phyloP scores from a whole-genome alignment of 257 asterid genomes.

The Nicotiana paniculata region DNA sequence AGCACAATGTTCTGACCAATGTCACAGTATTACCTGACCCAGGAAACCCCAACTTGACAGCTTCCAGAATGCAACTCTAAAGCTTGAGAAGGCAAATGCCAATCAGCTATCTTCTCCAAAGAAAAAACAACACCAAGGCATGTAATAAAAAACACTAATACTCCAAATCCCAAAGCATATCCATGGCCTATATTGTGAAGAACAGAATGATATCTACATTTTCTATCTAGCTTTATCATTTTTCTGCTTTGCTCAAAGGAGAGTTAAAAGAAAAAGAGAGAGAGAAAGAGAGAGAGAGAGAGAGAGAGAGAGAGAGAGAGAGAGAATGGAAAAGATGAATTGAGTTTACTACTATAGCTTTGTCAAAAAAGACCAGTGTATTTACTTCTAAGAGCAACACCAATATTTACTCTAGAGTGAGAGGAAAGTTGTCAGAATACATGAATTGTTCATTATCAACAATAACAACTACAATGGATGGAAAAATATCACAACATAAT shows the following conservation, averaged over 20 bases:
- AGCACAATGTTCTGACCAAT: background rate
- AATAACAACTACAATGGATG: background rate
- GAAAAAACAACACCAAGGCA: background rate
- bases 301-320: background rate
- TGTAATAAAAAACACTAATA: background rate
- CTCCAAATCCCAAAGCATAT: background rate
- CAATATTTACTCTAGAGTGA: background rate
- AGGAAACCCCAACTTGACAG: background rate
- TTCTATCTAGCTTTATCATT: background rate
- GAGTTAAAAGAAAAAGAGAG: background rate
- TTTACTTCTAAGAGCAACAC: background rate
- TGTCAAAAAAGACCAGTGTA: background rate
- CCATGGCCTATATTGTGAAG: background rate
- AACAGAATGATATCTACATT: background rate
- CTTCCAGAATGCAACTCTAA: background rate
- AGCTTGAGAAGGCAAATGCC: background rate
- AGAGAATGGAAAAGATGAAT: background rate
- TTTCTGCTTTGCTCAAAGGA: background rate
- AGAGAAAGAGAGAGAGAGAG: background rate
- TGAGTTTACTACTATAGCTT: background rate
- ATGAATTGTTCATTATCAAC: background rate
- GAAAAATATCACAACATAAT: background rate
- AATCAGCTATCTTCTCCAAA: background rate
- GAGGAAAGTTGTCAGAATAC: background rate
- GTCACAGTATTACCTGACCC: background rate